Evolutionary conservation across 108 stramenopile species (phyloP).

Genomic region (Cyclotella distinguenda): DNA sequence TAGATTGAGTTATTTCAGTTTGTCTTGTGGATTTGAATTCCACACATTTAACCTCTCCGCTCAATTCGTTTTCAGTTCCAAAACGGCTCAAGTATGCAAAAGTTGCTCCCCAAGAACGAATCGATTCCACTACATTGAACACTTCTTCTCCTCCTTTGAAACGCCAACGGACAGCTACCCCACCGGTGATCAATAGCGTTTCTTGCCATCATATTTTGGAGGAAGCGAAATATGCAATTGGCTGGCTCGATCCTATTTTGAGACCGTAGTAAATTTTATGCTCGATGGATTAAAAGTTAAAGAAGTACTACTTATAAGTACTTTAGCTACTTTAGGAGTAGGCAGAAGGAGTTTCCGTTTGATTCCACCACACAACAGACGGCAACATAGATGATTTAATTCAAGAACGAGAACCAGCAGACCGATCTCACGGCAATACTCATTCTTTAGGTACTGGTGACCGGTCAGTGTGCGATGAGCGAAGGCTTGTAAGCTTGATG

Average conservation of each 20-base stretch:
- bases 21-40: background rate
- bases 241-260: slow-evolving; percentile 36
- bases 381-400: too few species aligned
- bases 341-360: too few species aligned
- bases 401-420: too few species aligned
- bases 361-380: too few species aligned
- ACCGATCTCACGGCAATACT: too few species aligned
- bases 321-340: too few species aligned
- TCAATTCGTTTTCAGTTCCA: slow-evolving; percentile 8
- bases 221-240: slow-evolving; percentile 29
- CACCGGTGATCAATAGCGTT: background rate
- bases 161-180: slow-evolving; percentile 5
- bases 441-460: too few species aligned
- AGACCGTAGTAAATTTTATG: slow-evolving; percentile 20
- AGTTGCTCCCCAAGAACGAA: slow-evolving; percentile 6
- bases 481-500: too few species aligned
- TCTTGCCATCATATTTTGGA: slow-evolving; percentile 29
- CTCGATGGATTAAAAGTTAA: too few species aligned
- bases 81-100: slow-evolving; percentile 21
- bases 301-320: too few species aligned
- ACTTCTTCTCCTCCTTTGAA: slow-evolving; percentile 18
- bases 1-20: background rate
- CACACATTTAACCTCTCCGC: background rate
- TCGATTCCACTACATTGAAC: slow-evolving; percentile 1
- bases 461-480: too few species aligned